phyloP scores from a whole-genome alignment of 2,329 filamentous ascomycete genomes.

The Colletotrichum orbiculare region DNA sequence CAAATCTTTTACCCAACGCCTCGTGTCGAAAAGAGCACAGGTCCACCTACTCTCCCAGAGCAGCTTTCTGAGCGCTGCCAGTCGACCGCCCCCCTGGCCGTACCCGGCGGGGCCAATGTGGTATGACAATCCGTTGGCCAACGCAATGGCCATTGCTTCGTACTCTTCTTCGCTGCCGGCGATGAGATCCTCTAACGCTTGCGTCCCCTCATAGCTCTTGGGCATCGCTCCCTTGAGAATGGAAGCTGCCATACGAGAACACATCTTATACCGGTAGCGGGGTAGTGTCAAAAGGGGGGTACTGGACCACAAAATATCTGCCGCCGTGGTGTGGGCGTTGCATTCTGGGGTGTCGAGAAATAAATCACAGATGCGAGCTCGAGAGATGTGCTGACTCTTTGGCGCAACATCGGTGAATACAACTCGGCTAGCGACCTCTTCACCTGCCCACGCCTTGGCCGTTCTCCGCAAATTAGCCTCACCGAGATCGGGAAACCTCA shows the following conservation, averaged over 20 bases:
- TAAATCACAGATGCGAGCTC: slow-evolving; percentile 90
- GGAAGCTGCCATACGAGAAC: slow-evolving; percentile 95
- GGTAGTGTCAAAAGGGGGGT: slow-evolving; percentile 92
- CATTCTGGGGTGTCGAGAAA: slow-evolving; percentile 98
- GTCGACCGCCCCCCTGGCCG: slow-evolving; percentile 71
- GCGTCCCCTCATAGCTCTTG: slow-evolving; percentile 71
- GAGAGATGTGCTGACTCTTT: slow-evolving; percentile 92
- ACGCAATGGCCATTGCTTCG: slow-evolving; percentile 77
- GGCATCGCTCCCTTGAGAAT: slow-evolving; percentile 92
- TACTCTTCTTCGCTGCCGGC: slow-evolving; percentile 84
- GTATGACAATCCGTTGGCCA: slow-evolving; percentile 75
- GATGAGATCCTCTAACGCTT: slow-evolving; percentile 80
- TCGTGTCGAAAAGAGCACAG: slow-evolving; percentile 91
- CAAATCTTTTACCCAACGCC: slow-evolving; percentile 88
- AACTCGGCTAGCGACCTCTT: slow-evolving; percentile 86
- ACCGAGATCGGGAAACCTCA: slow-evolving; percentile 95
- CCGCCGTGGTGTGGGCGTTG: slow-evolving; percentile 97
- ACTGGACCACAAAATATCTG: slow-evolving; percentile 95
- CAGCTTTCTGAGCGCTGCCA: slow-evolving; percentile 82
- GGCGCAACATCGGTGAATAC: slow-evolving; percentile 97
- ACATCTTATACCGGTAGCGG: slow-evolving; percentile 98
- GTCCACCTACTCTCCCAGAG: slow-evolving; percentile 87
- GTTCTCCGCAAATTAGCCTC: slow-evolving; percentile 86
- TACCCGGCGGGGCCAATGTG: slow-evolving; percentile 53
- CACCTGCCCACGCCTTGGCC: slow-evolving; percentile 84